A percentile compares a stretch with the other conserved stretches of the same genome.
phyloP scores from a whole-genome alignment of 1,139 yeast species.

The Blastobotrys malaysiensis region DNA sequence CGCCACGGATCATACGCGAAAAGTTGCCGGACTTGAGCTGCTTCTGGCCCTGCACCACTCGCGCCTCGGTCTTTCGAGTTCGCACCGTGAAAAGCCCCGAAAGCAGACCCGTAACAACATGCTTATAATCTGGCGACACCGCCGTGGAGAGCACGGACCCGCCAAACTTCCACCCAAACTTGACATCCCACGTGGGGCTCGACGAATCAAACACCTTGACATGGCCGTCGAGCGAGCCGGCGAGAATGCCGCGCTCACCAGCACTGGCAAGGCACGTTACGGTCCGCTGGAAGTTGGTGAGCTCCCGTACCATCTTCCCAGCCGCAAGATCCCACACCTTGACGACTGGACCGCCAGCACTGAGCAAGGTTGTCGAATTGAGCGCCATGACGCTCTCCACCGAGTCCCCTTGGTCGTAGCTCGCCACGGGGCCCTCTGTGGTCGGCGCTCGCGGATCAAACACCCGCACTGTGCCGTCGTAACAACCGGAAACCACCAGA shows the following conservation, averaged over 20 bases:
- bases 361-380: slow-evolving; percentile 72
- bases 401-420: slow-evolving; percentile 61
- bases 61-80: slow-evolving; percentile 59
- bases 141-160: slow-evolving; percentile 88
- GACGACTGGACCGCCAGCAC: slow-evolving; percentile 79
- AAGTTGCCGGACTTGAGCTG: slow-evolving; percentile 45
- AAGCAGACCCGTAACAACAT: slow-evolving; percentile 89
- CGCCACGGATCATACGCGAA: slow-evolving; percentile 81
- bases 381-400: slow-evolving; percentile 83
- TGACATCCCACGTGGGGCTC: slow-evolving; percentile 74
- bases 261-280: slow-evolving; percentile 75
- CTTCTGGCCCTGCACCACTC: slow-evolving; percentile 31
- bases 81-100: slow-evolving; percentile 85
- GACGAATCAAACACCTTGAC: slow-evolving; percentile 87
- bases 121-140: slow-evolving; percentile 83
- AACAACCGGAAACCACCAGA: slow-evolving; percentile 85
- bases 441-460: slow-evolving; percentile 69
- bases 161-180: slow-evolving; percentile 96
- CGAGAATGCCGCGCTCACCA: slow-evolving; percentile 66
- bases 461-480: slow-evolving; percentile 82
- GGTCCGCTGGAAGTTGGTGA: slow-evolving; percentile 84
- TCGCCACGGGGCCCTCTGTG: slow-evolving; percentile 41
- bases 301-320: slow-evolving; percentile 55
- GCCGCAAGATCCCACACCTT: slow-evolving; percentile 91
- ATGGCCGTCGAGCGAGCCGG: slow-evolving; percentile 95